A percentile compares a stretch with the other conserved stretches of the same genome.
Evolutionary conservation across 352 stramenopile species (phyloP).

Genomic region (Thraustochytrium striatum): DNA sequence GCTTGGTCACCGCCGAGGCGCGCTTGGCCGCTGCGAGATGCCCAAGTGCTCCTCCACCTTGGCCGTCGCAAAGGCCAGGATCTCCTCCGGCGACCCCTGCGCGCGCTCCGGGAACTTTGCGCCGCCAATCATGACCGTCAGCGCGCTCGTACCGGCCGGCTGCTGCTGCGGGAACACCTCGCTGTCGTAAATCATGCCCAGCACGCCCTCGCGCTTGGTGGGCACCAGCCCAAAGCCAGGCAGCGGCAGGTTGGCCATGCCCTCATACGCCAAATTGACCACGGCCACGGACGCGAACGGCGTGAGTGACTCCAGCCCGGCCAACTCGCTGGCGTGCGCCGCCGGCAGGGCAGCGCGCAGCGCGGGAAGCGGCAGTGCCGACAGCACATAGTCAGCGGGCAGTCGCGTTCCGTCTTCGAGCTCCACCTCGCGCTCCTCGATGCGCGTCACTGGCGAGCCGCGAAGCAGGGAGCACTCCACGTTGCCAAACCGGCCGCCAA

Average conservation of each 20-base stretch:
- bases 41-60: slow-evolving; percentile 67
- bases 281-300: slow-evolving; percentile 75
- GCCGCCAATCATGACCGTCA: slow-evolving; percentile 76
- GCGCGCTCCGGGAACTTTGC: slow-evolving; percentile 68
- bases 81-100: slow-evolving; percentile 57
- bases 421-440: neutral
- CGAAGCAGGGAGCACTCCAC: neutral
- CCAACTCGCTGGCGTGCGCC: neutral
- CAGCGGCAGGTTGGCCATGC: slow-evolving; percentile 63
- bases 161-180: slow-evolving; percentile 79
- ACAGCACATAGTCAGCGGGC: neutral
- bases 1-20: slow-evolving; percentile 60
- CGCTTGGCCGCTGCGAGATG: slow-evolving; percentile 63
- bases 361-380: neutral
- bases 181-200: slow-evolving; percentile 78
- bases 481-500: neutral
- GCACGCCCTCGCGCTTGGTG: slow-evolving; percentile 66
- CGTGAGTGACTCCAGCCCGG: slow-evolving; percentile 36
- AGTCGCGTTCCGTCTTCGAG: neutral
- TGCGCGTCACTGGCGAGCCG: neutral
- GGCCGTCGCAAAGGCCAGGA: slow-evolving; percentile 66
- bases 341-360: neutral
- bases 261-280: slow-evolving; percentile 62
- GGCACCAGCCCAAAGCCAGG: slow-evolving; percentile 77
- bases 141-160: slow-evolving; percentile 45